Base-by-base conservation (phyloP, 2,329 filamentous ascomycete genomes). In the Aspergillus sp. region DNA sequence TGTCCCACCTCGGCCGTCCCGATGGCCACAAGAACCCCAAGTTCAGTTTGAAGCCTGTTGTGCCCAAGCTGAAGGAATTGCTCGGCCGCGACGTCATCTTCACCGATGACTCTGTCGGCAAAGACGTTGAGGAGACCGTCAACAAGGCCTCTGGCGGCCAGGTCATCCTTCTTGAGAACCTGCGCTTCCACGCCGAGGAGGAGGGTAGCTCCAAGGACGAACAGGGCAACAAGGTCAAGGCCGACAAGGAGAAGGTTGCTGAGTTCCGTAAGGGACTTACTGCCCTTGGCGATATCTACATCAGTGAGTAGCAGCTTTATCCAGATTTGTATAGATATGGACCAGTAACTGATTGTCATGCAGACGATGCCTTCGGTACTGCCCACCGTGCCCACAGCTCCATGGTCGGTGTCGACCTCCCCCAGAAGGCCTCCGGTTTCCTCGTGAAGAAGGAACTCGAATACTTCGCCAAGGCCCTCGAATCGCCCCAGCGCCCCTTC, bases 381-480 rank as follows among this genome's bases (percentile, higher is more conserved):
- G 95, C 95, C 61, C 95, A 99, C 84, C 91, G 95, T 77, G 95
- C 91, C 49, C 95, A 99, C 86, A 97, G 92, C 78, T 98, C 93
- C 77, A 99, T 99, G 95, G 95, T 99, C 70, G 95, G 95, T 72
- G 85, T 97, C 64, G 87, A 97, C 66, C 89, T 99, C 49, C 93
- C 93, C 68, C 91, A 98, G 78, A 97, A 96, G 84, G 95, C 95
- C 9, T 91, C 93, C 57, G 95, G 95, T 63, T 99, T 97, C 88
- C 87, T 99, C 72, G 92, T 99, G 84, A 99, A 99, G 90, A 99
- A 98, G 85, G 95, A 99, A 81, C 90, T 99, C 63, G 95, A 99
- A 75, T 99, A 99, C 88, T 99, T 99, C 75, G 95, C 95, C 65
- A 86, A 97, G 83, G 95, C 92, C 40, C 90, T 99, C 61, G 95